A percentile compares a stretch with the other conserved stretches of the same genome.
Conservation (phyloP, 2,329 filamentous ascomycete species). For the Phoma sp. region DNA sequence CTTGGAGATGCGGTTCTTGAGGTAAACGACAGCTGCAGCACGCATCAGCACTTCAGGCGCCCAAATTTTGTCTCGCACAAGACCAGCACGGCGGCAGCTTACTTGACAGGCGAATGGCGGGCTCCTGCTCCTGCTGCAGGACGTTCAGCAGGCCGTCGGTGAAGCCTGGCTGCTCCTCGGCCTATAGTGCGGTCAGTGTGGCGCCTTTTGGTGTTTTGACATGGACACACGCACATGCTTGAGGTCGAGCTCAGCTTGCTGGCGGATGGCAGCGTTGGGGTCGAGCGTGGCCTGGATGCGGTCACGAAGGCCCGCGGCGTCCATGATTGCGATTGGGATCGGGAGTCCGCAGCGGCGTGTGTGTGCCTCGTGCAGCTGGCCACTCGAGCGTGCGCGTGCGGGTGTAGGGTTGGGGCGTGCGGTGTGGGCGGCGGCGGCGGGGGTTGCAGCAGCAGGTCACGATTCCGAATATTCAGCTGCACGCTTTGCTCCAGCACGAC, state of each 20-base stretch:
- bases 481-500: constrained; percentile 22
- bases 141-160: constrained; percentile 90
- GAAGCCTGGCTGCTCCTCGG: constrained; percentile 89
- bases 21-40: constrained; percentile 83
- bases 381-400: constrained; percentile 9
- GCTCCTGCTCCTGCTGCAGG: constrained; percentile 84
- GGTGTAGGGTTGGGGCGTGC: constrained; percentile 25
- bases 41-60: constrained; percentile 29
- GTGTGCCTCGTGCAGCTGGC: constrained; percentile 12
- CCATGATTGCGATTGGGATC: constrained; percentile 61
- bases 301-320: constrained; percentile 74
- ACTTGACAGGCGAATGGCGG: constrained; percentile 87
- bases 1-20: constrained; percentile 95
- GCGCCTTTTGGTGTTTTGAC: constrained; percentile 16
- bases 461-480: constrained; percentile 18
- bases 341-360: constrained; percentile 12
- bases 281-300: constrained; percentile 79
- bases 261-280: constrained; percentile 74
- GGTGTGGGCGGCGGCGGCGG: constrained; percentile 24
- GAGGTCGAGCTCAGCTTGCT: constrained; percentile 78
- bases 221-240: constrained; percentile 69
- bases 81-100: constrained; percentile 36
- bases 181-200: constrained; percentile 59
- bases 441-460: constrained; percentile 3
- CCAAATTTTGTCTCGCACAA: background rate